Base-by-base conservation (phyloP, 2,329 filamentous ascomycete genomes). In the Pseudopyrenochaeta lycopersici region DNA sequence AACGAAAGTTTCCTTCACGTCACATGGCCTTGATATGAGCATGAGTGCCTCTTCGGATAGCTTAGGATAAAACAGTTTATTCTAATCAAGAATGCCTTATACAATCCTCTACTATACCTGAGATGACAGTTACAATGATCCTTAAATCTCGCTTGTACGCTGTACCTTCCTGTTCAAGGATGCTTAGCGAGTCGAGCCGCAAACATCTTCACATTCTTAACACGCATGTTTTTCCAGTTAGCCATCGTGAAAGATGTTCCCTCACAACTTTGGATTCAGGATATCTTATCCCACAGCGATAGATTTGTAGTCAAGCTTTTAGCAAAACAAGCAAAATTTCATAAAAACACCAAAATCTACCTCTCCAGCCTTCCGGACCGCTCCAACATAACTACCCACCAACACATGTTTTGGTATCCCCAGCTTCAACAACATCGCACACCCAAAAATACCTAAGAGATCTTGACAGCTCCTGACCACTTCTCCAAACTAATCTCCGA, bases 381-480 rank as follows among this genome's bases (percentile, higher is more conserved):
- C n/a, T n/a, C n/a, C n/a, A n/a, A n/a, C n/a, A n/a, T n/a, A n/a
- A n/a, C n/a, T n/a, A n/a, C n/a, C n/a, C n/a, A n/a, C n/a, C n/a
- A n/a, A n/a, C n/a, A n/a, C n/a, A n/a, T n/a, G n/a, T n/a, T n/a
- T n/a, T n/a, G n/a, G n/a, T 27, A 27, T 27, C 23, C 32, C 14
- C 32, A 36, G 32, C 4, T n/a, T n/a, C 6, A 4, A 11, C n/a
- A 23, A 33, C 30, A 23, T 33, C 14, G 41, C 17, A 30, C 23
- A 9, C 23, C 4, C 23, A 27, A 27, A 27, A 9, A n/a, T 17
- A 30, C 38, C 48, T 20, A 51, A 39, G 41, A 42, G 42, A 46
- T 52, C 31, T 46, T 52, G 49, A 52, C 49, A 52, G 43, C 20
- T 21, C 12, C 35, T 11, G 9, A 38, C 18, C 11, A 6, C 15